phyloP scores from a whole-genome alignment of 1,284 basidiomycete species.

The Mycena sp. region DNA sequence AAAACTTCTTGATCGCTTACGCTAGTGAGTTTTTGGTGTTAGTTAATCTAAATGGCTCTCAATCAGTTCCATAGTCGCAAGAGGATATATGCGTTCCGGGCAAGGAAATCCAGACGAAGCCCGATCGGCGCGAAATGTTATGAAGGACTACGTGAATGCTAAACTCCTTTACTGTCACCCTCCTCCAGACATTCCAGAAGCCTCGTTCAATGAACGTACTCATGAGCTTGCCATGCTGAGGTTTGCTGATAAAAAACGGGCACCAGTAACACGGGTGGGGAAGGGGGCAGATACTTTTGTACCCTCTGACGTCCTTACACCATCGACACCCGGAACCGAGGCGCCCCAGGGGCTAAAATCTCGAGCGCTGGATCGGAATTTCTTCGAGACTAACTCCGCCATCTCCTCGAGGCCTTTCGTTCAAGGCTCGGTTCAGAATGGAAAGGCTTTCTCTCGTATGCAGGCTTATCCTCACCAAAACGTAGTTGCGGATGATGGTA shows the following conservation, averaged over 20 bases:
- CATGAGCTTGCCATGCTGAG: slow-evolving; percentile 70
- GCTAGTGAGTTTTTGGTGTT: slow-evolving; percentile 74
- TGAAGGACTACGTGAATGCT: slow-evolving; percentile 98
- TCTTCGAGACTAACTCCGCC: slow-evolving; percentile 72
- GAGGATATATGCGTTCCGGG: slow-evolving; percentile 93
- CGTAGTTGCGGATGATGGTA: slow-evolving; percentile 80
- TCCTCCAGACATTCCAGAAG: slow-evolving; percentile 77
- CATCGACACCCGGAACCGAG: slow-evolving; percentile 53
- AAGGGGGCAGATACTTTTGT: slow-evolving; percentile 89
- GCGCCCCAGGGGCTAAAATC: slow-evolving; percentile 60
- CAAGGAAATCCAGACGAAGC: slow-evolving; percentile 99
- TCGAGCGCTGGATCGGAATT: slow-evolving; percentile 81
- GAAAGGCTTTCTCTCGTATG: slow-evolving; percentile 69
- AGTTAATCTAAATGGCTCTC: slow-evolving; percentile 5
- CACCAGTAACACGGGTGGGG: slow-evolving; percentile 85
- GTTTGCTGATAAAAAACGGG: slow-evolving; percentile 80
- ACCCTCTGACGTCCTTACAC: slow-evolving; percentile 37
- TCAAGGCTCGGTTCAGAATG: slow-evolving; percentile 65
- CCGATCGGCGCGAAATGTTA: slow-evolving; percentile 89
- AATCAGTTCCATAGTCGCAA: slow-evolving; percentile 69
- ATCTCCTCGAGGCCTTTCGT: slow-evolving; percentile 71
- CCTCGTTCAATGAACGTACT: slow-evolving; percentile 83
- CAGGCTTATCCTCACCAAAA: slow-evolving; percentile 86
- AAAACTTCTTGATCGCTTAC: slow-evolving; percentile 89
- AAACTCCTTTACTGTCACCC: slow-evolving; percentile 92